Evolutionary conservation across 1,284 basidiomycete genomes (phyloP).

Genomic region (Xanthoconium separans): DNA sequence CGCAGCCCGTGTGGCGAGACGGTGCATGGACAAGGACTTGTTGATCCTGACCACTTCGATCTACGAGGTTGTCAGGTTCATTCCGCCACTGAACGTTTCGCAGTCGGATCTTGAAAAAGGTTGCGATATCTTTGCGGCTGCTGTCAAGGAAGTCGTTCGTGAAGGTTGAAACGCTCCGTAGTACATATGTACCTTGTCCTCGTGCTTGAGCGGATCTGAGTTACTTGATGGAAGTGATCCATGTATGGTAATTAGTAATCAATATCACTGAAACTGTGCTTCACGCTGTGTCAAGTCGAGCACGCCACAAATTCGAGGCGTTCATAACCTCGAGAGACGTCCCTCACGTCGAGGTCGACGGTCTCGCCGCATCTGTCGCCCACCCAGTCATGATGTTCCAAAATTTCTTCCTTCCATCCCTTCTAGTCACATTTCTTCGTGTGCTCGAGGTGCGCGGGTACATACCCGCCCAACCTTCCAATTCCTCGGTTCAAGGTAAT

Average conservation of each 20-base stretch:
- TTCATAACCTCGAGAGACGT: background rate
- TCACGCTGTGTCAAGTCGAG: background rate
- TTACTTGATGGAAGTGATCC: background rate
- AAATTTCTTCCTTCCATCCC: background rate
- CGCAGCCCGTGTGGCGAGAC: conserved; percentile 73
- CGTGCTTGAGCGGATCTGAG: background rate
- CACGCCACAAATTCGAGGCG: conserved; percentile 13
- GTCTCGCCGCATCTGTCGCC: background rate
- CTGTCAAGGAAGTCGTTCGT: conserved; percentile 60
- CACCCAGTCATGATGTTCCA: conserved; percentile 17
- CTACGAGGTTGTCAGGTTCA: conserved; percentile 81
- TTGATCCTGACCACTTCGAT: conserved; percentile 78
- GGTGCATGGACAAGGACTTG: conserved; percentile 82
- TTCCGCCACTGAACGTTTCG: conserved; percentile 68
- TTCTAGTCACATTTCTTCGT: conserved; percentile 12
- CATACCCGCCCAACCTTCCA: conserved; percentile 72
- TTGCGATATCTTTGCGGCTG: conserved; percentile 56
- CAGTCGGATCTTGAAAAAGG: conserved; percentile 62
- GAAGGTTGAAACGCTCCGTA: conserved; percentile 33
- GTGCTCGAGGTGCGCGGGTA: conserved; percentile 41
- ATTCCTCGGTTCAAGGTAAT: conserved; percentile 53
- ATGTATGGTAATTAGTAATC: background rate
- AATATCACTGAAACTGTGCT: background rate
- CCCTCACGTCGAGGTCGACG: conserved; percentile 19
- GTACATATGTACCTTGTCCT: background rate